These are phyloP conservation scores for Wallacemonas collosoma DNA, from an alignment of 208 protist genomes.

Conservation along the genomic window DNA sequence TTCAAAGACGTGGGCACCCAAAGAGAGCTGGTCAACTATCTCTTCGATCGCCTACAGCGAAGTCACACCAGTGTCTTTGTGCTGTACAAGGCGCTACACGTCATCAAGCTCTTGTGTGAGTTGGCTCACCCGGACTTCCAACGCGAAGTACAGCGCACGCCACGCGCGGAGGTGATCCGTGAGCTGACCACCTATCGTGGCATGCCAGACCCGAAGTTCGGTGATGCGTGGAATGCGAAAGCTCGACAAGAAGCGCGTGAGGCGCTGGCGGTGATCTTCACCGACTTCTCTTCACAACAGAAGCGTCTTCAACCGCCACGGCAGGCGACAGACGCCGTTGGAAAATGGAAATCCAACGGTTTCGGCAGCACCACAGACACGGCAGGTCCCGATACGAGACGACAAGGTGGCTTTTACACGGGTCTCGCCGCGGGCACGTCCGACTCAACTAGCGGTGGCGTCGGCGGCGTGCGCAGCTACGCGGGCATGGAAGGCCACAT, in stretches of 20 bases:
- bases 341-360: background rate
- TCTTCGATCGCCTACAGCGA: conserved; percentile 45
- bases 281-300: conserved; percentile 13
- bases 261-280: conserved; percentile 55
- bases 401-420: background rate
- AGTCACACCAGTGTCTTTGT: conserved; percentile 31
- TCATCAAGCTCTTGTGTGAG: conserved; percentile 67
- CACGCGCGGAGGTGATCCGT: conserved; percentile 24
- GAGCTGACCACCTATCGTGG: conserved; percentile 54
- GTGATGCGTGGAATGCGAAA: conserved; percentile 64
- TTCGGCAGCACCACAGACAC: conserved; percentile 2
- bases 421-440: background rate
- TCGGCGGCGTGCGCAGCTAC: conserved; percentile 1
- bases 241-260: conserved; percentile 52
- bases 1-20: conserved; percentile 41
- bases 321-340: background rate
- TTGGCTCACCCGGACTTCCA: conserved; percentile 72
- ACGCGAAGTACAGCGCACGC: conserved; percentile 45
- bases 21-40: conserved; percentile 40
- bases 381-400: too few species aligned
- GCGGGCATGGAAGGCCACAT: conserved; percentile 24
- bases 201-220: conserved; percentile 37
- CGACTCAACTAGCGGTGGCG: background rate
- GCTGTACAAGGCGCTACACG: conserved; percentile 65
- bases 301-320: conserved; percentile 21